phyloP scores from a whole-genome alignment of 2,329 filamentous ascomycete species.

The Drechslerella dactyloides region DNA sequence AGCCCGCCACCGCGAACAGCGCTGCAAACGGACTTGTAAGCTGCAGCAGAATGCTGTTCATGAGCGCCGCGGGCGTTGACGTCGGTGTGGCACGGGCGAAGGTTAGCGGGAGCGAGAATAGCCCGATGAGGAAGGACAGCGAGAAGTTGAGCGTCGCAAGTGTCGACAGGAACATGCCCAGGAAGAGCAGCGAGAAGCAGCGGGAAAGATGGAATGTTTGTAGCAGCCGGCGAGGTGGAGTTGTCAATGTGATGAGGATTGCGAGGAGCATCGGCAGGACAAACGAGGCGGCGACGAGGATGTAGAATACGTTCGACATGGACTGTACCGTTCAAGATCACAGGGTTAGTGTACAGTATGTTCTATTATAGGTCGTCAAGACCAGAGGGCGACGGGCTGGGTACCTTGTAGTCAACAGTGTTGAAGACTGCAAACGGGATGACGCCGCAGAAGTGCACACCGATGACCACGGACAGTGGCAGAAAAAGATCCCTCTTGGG shows the following conservation, averaged over 20 bases:
- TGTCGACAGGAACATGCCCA: conserved; percentile 89
- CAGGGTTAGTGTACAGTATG: conserved; percentile 42
- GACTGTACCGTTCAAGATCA: conserved; percentile 60
- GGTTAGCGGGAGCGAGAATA: conserved; percentile 78
- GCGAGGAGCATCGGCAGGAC: conserved; percentile 67
- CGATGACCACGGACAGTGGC: conserved; percentile 74
- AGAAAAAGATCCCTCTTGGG: conserved; percentile 72
- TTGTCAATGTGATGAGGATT: conserved; percentile 61
- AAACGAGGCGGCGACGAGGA: conserved; percentile 66
- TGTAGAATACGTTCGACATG: conserved; percentile 66
- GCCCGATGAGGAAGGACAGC: conserved; percentile 80
- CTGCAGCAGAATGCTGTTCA: conserved; percentile 65
- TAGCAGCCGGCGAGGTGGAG: conserved; percentile 63
- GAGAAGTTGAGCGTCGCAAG: conserved; percentile 97
- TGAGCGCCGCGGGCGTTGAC: conserved; percentile 57
- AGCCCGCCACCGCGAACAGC: conserved; percentile 62
- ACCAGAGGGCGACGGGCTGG: background rate
- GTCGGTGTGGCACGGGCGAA: conserved; percentile 68
- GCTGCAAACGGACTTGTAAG: conserved; percentile 67
- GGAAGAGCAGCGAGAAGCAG: conserved; percentile 87
- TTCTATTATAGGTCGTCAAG: background rate
- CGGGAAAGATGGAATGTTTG: conserved; percentile 79
- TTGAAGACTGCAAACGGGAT: conserved; percentile 89
- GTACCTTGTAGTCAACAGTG: conserved; percentile 70
- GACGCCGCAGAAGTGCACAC: conserved; percentile 76